phyloP scores from a whole-genome alignment of 306 rosid species.

The Pyrus communis region DNA sequence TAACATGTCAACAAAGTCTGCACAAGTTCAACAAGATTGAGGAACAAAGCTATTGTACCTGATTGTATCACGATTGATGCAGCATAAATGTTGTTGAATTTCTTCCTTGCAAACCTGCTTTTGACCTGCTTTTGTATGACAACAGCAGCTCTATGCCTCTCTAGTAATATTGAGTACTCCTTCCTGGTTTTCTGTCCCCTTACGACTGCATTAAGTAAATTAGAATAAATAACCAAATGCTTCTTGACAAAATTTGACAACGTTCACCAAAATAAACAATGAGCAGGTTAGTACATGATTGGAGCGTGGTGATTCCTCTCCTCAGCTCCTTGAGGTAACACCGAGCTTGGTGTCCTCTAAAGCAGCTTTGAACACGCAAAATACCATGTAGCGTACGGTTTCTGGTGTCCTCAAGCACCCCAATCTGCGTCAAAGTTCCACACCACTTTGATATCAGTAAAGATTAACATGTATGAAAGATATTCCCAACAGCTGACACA shows the following conservation, averaged over 20 bases:
- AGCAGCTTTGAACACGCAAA: conserved; percentile 91
- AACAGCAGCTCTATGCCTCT: conserved; percentile 70
- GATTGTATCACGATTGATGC: conserved; percentile 76
- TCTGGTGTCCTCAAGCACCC: conserved; percentile 95
- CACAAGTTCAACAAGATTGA: background rate
- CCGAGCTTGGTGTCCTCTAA: conserved; percentile 88
- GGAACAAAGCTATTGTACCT: conserved; percentile 27
- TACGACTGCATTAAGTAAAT: conserved; percentile 49
- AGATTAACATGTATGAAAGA: background rate
- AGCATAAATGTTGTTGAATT: conserved; percentile 34
- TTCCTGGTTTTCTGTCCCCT: conserved; percentile 72
- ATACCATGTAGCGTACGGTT: conserved; percentile 89
- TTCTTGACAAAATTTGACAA: conserved; percentile 20
- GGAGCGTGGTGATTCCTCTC: conserved; percentile 69
- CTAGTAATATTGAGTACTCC: conserved; percentile 47
- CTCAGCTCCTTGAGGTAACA: conserved; percentile 53
- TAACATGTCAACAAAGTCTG: background rate
- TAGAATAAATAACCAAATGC: conserved; percentile 6
- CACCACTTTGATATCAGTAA: background rate
- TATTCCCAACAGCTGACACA: background rate
- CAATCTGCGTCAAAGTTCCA: conserved; percentile 52
- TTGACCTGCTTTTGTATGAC: conserved; percentile 63
- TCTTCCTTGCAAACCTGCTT: conserved; percentile 39
- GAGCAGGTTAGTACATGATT: conserved; percentile 60
- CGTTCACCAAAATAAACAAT: conserved; percentile 10